These are phyloP conservation scores for Verticillium klebahnii DNA, from an alignment of 2,329 filamentous ascomycete genomes.

Conservation along the genomic window DNA sequence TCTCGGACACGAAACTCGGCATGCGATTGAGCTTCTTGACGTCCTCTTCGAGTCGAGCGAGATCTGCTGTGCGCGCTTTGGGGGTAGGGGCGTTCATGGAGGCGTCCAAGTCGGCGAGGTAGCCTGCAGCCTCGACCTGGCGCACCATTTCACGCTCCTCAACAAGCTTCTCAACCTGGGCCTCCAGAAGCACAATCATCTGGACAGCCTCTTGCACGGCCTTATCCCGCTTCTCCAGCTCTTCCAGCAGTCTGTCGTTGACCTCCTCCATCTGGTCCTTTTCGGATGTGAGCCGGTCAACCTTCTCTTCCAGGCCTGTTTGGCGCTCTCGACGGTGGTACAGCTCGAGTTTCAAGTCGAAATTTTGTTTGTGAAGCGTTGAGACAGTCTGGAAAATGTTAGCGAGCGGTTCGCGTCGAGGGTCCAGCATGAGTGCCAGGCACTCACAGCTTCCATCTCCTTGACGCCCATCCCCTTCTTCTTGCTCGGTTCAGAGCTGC, in stretches of 20 bases:
- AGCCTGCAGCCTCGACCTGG: slow-evolving; percentile 39
- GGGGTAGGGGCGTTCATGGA: slow-evolving; percentile 5
- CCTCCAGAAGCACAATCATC: slow-evolving; percentile 64
- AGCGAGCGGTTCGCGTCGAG: slow-evolving; percentile 1
- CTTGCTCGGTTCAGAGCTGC: slow-evolving; percentile 29
- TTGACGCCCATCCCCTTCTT: slow-evolving; percentile 58
- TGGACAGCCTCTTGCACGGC: slow-evolving; percentile 66
- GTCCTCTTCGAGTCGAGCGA: slow-evolving; percentile 21
- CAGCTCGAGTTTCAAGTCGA: slow-evolving; percentile 69
- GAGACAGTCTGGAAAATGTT: slow-evolving; percentile 50
- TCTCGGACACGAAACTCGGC: slow-evolving; percentile 62
- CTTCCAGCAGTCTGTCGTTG: slow-evolving; percentile 52
- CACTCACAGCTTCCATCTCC: slow-evolving; percentile 61
- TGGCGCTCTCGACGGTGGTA: slow-evolving; percentile 65
- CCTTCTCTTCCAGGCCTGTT: slow-evolving; percentile 49
- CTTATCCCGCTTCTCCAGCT: slow-evolving; percentile 64
- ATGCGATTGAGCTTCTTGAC: slow-evolving; percentile 45
- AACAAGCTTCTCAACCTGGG: slow-evolving; percentile 48
- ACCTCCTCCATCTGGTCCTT: slow-evolving; percentile 50
- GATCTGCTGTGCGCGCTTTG: slow-evolving; percentile 13
- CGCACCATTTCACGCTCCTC: slow-evolving; percentile 50
- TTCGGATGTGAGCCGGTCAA: slow-evolving; percentile 51
- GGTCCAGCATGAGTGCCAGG: neutral
- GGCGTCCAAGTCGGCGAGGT: slow-evolving; percentile 25
- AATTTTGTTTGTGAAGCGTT: slow-evolving; percentile 69